A percentile compares a stretch with the other conserved stretches of the same genome.
Evolutionary conservation across 441 rosid species (phyloP).

Genomic region (Rhodomyrtus psidioides): DNA sequence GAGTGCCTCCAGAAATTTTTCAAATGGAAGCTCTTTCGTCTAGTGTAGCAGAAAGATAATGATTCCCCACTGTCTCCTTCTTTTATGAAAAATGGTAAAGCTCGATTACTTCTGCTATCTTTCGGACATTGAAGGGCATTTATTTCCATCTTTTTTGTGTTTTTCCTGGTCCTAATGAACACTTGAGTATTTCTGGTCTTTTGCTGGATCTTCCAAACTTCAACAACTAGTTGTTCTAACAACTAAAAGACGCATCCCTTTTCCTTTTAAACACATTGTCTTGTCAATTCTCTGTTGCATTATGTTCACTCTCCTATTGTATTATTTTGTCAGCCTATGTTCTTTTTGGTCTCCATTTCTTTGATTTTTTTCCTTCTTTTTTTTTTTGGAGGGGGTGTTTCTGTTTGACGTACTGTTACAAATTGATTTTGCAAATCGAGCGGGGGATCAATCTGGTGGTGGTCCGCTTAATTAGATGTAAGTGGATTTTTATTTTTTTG

Average conservation of each 20-base stretch:
- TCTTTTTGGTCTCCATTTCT: neutral
- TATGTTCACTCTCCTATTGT: neutral
- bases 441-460: neutral
- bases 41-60: neutral
- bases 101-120: neutral
- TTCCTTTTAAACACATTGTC: neutral
- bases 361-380: neutral
- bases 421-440: neutral
- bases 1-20: neutral
- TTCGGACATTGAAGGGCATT: neutral
- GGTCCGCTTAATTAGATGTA: neutral
- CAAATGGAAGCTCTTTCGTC: neutral
- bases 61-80: neutral
- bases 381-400: neutral
- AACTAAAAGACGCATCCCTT: neutral
- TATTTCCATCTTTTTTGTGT: neutral
- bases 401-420: neutral
- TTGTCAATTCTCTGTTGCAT: neutral
- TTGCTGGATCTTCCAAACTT: neutral
- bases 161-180: neutral
- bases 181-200: neutral
- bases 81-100: neutral
- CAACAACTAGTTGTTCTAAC: neutral
- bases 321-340: neutral
- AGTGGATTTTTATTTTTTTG: neutral